Percentiles rank a stretch among this genome's conserved stretches.
These are phyloP conservation scores for Primulina eburnea DNA, from an alignment of 257 asterid species.

Conservation along the genomic window DNA sequence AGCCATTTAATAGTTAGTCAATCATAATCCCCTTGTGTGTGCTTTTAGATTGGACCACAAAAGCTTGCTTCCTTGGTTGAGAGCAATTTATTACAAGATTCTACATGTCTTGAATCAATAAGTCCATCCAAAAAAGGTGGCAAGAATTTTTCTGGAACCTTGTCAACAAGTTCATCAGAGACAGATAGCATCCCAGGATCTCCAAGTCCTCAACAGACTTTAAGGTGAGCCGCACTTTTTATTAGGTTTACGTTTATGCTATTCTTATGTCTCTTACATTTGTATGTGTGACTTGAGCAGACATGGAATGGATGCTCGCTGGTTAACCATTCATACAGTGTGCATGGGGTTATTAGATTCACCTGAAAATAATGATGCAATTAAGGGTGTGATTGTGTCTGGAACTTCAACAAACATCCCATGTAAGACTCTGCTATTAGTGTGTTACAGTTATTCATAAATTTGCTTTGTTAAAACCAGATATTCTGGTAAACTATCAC, in stretches of 20 bases:
- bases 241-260: constrained; percentile 12
- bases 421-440: constrained; percentile 30
- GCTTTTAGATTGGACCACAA: constrained; percentile 29
- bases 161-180: constrained; percentile 29
- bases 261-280: constrained; percentile 9
- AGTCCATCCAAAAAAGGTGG: constrained; percentile 30
- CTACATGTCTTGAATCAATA: constrained; percentile 29
- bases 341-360: constrained; percentile 50
- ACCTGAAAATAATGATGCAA: constrained; percentile 40
- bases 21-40: constrained; percentile 18
- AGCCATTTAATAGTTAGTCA: neutral
- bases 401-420: constrained; percentile 22
- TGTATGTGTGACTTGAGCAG: constrained; percentile 28
- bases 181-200: constrained; percentile 37
- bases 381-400: constrained; percentile 33
- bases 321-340: constrained; percentile 65
- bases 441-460: neutral
- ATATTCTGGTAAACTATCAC: neutral
- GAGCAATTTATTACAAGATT: constrained; percentile 11
- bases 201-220: constrained; percentile 32
- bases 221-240: constrained; percentile 29
- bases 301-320: constrained; percentile 40
- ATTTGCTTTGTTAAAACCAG: neutral
- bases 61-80: constrained; percentile 19
- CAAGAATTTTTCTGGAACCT: constrained; percentile 29